A percentile compares a stretch with the other conserved stretches of the same genome.
Conservation (phyloP, 257 asterid species). For the Nicotiana knightiana region DNA sequence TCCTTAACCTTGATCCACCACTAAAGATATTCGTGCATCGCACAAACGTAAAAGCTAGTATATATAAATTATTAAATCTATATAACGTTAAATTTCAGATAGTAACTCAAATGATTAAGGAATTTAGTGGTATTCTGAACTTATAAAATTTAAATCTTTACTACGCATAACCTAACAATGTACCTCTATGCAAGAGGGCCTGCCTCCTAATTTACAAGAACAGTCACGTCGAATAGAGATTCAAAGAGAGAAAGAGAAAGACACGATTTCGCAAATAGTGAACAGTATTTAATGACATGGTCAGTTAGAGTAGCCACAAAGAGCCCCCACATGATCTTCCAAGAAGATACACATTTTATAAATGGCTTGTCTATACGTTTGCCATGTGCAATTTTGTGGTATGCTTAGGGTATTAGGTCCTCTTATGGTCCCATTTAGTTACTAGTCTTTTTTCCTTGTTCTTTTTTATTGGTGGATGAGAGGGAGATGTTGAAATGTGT, state of each 20-base stretch:
- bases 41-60: too few species aligned
- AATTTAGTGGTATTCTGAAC: too few species aligned
- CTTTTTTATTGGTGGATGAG: not conserved
- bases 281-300: constrained; percentile 15
- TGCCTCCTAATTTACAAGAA: constrained; percentile 1
- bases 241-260: not conserved
- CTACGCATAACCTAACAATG: not conserved
- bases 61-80: too few species aligned
- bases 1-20: too few species aligned
- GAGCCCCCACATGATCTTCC: constrained; percentile 27
- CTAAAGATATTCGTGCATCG: too few species aligned
- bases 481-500: not conserved
- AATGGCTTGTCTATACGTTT: constrained; percentile 12
- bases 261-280: not conserved
- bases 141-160: too few species aligned
- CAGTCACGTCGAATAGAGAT: not conserved
- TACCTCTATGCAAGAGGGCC: not conserved
- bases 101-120: too few species aligned
- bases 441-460: not conserved
- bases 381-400: constrained; percentile 34
- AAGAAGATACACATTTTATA: constrained; percentile 4
- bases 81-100: too few species aligned
- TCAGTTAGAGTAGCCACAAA: constrained; percentile 16
- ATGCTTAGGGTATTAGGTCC: not conserved
- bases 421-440: constrained; percentile 17